These are phyloP conservation scores for Bipolaris cookei DNA, from an alignment of 2,329 filamentous ascomycete species.

Conservation along the genomic window DNA sequence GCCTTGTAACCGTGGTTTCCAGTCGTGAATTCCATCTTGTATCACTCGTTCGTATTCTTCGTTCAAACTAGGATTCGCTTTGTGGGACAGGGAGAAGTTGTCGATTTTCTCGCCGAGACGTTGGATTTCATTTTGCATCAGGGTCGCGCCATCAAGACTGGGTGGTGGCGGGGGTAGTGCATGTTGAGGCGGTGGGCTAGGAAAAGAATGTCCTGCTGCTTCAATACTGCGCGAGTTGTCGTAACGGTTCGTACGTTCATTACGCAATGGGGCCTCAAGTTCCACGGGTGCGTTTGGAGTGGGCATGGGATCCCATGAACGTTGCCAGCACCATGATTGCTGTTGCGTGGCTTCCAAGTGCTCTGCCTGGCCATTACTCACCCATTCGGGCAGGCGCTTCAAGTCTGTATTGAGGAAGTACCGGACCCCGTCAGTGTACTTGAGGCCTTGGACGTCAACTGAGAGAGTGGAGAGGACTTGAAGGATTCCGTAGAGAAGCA, in stretches of 20 bases:
- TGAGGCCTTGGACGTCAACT: constrained; percentile 50
- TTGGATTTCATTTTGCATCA: constrained; percentile 36
- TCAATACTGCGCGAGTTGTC: background rate
- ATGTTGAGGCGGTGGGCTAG: constrained; percentile 17
- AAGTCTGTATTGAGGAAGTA: constrained; percentile 52
- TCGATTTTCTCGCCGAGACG: constrained; percentile 45
- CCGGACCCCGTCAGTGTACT: constrained; percentile 45
- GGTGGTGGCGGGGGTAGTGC: constrained; percentile 15
- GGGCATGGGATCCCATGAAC: constrained; percentile 37
- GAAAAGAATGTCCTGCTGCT: constrained; percentile 5
- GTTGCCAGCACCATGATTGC: constrained; percentile 47
- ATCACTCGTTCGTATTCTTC: constrained; percentile 36
- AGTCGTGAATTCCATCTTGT: constrained; percentile 32
- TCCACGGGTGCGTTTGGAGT: constrained; percentile 35
- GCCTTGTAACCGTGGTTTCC: constrained; percentile 20
- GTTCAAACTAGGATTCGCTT: constrained; percentile 13
- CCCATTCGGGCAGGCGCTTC: constrained; percentile 49
- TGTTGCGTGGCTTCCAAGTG: constrained; percentile 41
- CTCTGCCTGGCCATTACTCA: constrained; percentile 35
- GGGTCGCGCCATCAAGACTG: constrained; percentile 30
- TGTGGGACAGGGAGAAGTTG: constrained; percentile 27
- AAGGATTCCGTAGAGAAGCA: constrained; percentile 52
- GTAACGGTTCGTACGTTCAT: background rate
- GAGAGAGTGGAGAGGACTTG: constrained; percentile 53
- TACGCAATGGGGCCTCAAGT: constrained; percentile 32